Conservation (phyloP, 2,329 filamentous ascomycete species). For the Phyllosticta citribraziliensis region DNA sequence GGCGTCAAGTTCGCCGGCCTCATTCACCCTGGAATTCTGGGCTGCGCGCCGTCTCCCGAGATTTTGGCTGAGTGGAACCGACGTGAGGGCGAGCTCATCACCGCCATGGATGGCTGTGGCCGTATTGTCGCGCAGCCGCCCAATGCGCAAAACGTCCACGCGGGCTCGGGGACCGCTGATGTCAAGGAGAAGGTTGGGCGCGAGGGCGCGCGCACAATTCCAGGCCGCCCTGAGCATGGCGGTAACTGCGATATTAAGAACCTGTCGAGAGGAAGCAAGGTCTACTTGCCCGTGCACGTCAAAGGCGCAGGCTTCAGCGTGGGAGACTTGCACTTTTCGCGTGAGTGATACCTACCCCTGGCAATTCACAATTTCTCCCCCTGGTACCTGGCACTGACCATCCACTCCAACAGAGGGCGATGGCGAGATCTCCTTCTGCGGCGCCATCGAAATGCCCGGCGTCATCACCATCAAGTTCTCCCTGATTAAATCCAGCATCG, state of each 20-base stretch:
- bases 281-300: conserved; percentile 82
- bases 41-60: conserved; percentile 73
- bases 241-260: conserved; percentile 93
- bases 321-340: conserved; percentile 77
- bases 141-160: conserved; percentile 60
- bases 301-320: conserved; percentile 81
- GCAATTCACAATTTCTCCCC: neutral
- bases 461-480: conserved; percentile 84
- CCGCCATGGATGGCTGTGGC: conserved; percentile 52
- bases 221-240: conserved; percentile 74
- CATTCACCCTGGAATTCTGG: conserved; percentile 86
- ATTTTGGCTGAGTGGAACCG: conserved; percentile 74
- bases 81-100: conserved; percentile 71
- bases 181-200: conserved; percentile 57
- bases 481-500: conserved; percentile 72
- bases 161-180: conserved; percentile 51
- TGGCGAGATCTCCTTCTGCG: conserved; percentile 70
- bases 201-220: conserved; percentile 79
- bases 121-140: conserved; percentile 72
- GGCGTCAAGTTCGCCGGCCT: conserved; percentile 80
- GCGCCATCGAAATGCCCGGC: conserved; percentile 87
- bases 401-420: conserved; percentile 53
- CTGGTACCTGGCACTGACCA: neutral
- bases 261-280: conserved; percentile 65
- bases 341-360: conserved; percentile 21